Evolutionary conservation across 176 grass and related monocot genomes (phyloP), one percentile per base, ranked within the genome.

Genomic region (Puccinellia tenuiflora): DNA sequence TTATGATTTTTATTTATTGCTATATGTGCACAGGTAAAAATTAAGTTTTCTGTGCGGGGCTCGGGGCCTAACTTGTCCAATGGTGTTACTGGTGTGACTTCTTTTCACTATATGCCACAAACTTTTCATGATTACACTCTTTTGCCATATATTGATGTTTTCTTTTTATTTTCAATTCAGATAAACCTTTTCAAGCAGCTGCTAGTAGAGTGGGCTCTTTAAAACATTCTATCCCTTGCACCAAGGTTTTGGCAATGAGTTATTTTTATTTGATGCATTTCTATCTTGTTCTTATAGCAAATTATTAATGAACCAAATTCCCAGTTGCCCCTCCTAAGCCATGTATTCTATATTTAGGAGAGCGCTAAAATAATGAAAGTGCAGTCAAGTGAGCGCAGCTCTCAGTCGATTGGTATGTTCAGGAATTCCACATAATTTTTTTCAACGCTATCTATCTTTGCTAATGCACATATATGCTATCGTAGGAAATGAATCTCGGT

Each of bases 21-120:
- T 46, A 26, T 87, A 56, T 87, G 31, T 68, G 33, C 20, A 38
- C 85, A 90, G 92, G 66, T 85, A 53, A 85, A 87, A 76, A 88
- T 82, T 75, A 87, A 88, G 54, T 73, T 85, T 61, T 79, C 37
- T n/a, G 60, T 70, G 37, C 67, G 82, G 66, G 60, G 83, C 10
- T 75, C 76, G 20, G 52, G 50, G 55, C 78, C 83, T 26, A 67
- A 45, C 21, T 83, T 68, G 31, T 79, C 74, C 67, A 90, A 88
- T 92, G 94, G 90, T 97, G 42, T 94, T 88, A 84, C 80, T 79
- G 20, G 5, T 11, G 62, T 43, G 60, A 48, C 50, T 74, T 84
- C 14, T 66, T 53, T 9, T 40, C 61, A 60, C 31, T 28, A 68
- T 85, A 18, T 18, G 28, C 11, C 38, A 72, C 68, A 51, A 59